Evolutionary conservation across 352 stramenopile genomes (phyloP), one percentile per base, ranked within the genome.

Genomic region (Globisporangium recalcitrans): DNA sequence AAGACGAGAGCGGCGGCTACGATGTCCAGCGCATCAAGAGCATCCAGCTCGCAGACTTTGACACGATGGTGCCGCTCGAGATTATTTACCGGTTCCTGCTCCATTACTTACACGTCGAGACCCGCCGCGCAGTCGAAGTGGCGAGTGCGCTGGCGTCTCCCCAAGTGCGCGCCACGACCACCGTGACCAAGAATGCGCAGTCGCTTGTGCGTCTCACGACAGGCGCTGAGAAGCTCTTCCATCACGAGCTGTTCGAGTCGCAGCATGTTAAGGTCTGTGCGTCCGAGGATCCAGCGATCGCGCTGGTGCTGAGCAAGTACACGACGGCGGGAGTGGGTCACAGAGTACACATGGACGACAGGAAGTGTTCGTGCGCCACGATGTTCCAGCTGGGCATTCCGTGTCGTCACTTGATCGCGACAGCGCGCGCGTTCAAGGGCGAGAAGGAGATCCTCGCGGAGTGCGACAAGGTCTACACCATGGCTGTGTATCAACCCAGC

Each of bases 341-440:
- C 53, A 79, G 72, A 34, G 80, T 91, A n/a, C 73, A 88, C 51
- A 47, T 90, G 11, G 70, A 66, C 16, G 52, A 88, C 52, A 67
- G 75, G 29, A 85, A 76, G 3, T 93, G 84, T 63, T 87, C 84
- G 19, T 93, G 84, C 49, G 69, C 78, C 1, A 60, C 78, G 42
- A 88, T 88, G 73, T 84, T 82, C 64, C 84, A 93, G 59, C 46
- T 91, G 38, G 82, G 81, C 2, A 76, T 91, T 52, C 84, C 82
- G n/a, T 93, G 84, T 21, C 81, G 82, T 22, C 84, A 93, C 60
- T 84, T 90, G 38, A 84, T 93, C 55, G 82, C 84, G 3, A 76
- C 82, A 8, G 78, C 73, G 21, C 68, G 84, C 47, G 68, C 89
- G 46, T 90, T 90, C 42, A 77, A 67, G 5, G 79, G 78, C 38